Evolutionary conservation across 257 asterid species (phyloP).

Genomic region (Gardenia jasminoides): DNA sequence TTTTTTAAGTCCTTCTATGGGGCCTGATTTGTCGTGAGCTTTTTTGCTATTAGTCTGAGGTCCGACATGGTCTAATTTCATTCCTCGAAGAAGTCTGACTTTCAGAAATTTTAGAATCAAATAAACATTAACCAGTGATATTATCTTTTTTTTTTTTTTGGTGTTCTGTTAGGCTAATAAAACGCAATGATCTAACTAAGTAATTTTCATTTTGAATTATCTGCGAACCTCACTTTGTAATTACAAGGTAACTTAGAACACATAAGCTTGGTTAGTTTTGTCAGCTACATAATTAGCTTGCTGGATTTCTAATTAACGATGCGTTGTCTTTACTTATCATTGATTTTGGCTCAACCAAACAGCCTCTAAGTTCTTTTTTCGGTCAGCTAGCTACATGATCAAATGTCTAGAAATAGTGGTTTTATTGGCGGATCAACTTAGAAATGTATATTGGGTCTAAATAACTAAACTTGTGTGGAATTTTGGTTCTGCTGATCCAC

Average conservation of each 20-base stretch:
- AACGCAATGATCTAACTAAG: no score
- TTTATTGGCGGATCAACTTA: not conserved
- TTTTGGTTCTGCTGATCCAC: not conserved
- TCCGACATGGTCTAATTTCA: not conserved
- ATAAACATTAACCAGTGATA: not conserved
- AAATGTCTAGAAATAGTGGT: not conserved
- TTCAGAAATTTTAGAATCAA: not conserved
- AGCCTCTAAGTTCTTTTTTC: not conserved
- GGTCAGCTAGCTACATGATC: not conserved
- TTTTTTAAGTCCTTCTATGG: no score
- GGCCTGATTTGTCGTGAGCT: not conserved
- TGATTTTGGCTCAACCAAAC: not conserved
- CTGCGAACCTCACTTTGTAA: not conserved
- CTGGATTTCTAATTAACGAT: not conserved
- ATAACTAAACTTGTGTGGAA: not conserved
- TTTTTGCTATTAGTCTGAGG: not conserved
- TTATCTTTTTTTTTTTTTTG: not conserved
- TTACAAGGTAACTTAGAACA: not conserved
- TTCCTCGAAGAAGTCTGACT: not conserved
- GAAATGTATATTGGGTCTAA: not conserved
- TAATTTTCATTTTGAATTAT: not conserved
- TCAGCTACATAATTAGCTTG: not conserved
- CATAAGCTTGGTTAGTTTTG: not conserved
- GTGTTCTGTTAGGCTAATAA: not conserved
- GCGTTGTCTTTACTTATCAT: not conserved